A percentile compares a stretch with the other conserved stretches of the same genome.
Evolutionary conservation across 352 stramenopile genomes (phyloP).

Genomic region (Globisporangium nodosum): DNA sequence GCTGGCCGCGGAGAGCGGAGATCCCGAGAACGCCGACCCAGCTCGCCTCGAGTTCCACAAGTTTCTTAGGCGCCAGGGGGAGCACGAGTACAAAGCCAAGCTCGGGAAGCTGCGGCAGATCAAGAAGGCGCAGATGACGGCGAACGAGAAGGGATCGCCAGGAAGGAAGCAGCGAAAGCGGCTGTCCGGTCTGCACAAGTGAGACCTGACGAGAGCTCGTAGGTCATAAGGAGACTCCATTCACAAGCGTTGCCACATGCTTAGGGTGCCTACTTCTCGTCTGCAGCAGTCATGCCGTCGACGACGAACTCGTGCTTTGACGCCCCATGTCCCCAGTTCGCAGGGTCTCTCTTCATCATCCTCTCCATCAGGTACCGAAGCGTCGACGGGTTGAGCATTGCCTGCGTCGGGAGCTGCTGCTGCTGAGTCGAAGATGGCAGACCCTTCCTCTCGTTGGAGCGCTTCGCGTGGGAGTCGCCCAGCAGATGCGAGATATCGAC

Average conservation of each 20-base stretch:
- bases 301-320: slow-evolving; percentile 29
- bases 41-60: slow-evolving; percentile 27
- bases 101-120: slow-evolving; percentile 32
- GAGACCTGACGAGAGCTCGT: neutral
- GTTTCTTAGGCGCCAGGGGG: slow-evolving; percentile 35
- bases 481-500: slow-evolving; percentile 49
- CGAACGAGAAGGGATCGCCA: neutral
- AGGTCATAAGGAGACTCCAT: neutral
- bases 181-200: neutral
- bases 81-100: slow-evolving; percentile 56
- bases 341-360: slow-evolving; percentile 40
- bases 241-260: too few relatives aligned
- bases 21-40: slow-evolving; percentile 5
- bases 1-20: slow-evolving; percentile 11
- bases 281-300: slow-evolving; percentile 19
- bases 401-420: slow-evolving; percentile 18
- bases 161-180: neutral
- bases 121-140: slow-evolving; percentile 23
- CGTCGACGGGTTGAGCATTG: slow-evolving; percentile 50
- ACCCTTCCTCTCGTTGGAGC: slow-evolving; percentile 29
- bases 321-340: slow-evolving; percentile 12
- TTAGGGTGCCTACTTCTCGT: slow-evolving; percentile 26
- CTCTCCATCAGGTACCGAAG: slow-evolving; percentile 48
- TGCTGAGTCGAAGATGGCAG: slow-evolving; percentile 5
- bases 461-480: slow-evolving; percentile 39